These are phyloP conservation scores for Boletus sensibilis DNA, from an alignment of 768 basidiomycete genomes.

Conservation along the genomic window DNA sequence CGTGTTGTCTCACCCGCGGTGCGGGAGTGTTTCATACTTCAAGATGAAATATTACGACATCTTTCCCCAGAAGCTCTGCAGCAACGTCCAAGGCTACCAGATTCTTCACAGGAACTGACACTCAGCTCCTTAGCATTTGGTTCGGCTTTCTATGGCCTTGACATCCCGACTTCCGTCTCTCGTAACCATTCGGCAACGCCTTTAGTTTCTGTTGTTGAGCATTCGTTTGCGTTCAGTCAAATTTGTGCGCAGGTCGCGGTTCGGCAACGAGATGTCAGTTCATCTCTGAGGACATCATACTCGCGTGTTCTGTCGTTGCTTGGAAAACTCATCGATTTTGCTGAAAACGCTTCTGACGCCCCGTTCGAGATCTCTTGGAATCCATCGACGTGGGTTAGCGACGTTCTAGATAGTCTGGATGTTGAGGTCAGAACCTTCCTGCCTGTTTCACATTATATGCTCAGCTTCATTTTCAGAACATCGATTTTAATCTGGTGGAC, in stretches of 20 bases:
- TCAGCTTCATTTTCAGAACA: slow-evolving; percentile 12
- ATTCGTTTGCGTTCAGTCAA: slow-evolving; percentile 47
- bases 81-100: slow-evolving; percentile 48
- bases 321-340: slow-evolving; percentile 46
- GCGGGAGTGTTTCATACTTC: slow-evolving; percentile 46
- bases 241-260: slow-evolving; percentile 42
- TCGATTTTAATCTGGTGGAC: slow-evolving; percentile 70
- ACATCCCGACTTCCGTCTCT: slow-evolving; percentile 27
- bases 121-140: slow-evolving; percentile 55
- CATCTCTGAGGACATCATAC: slow-evolving; percentile 47
- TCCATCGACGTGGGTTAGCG: slow-evolving; percentile 60
- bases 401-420: slow-evolving; percentile 52
- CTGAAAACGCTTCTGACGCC: slow-evolving; percentile 34
- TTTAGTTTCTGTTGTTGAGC: slow-evolving; percentile 57
- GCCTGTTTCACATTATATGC: neutral
- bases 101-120: slow-evolving; percentile 33
- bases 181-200: slow-evolving; percentile 40
- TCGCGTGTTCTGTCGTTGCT: slow-evolving; percentile 53
- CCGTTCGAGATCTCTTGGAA: slow-evolving; percentile 52
- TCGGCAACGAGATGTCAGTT: slow-evolving; percentile 31
- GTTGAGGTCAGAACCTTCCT: slow-evolving; percentile 45
- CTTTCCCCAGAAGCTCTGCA: slow-evolving; percentile 50
- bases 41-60: slow-evolving; percentile 52
- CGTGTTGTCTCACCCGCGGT: slow-evolving; percentile 38
- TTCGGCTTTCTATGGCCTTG: slow-evolving; percentile 59